A percentile compares a stretch with the other conserved stretches of the same genome.
These are phyloP conservation scores for Thelonectria olida DNA, from an alignment of 2,329 filamentous ascomycete genomes.

Conservation along the genomic window DNA sequence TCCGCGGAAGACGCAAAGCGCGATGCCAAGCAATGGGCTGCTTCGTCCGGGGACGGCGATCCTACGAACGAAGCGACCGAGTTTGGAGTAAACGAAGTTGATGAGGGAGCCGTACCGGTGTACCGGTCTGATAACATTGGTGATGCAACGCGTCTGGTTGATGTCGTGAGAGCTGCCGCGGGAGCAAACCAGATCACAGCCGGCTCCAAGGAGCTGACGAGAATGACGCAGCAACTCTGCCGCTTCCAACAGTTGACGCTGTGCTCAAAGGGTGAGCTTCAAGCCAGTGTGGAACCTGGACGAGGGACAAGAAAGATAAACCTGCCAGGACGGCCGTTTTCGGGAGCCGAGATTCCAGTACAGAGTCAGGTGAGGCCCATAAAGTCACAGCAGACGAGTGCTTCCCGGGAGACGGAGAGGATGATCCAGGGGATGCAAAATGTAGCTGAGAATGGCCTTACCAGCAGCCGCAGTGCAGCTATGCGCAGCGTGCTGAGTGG, in stretches of 20 bases:
- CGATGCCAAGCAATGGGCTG: constrained; percentile 4
- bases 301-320: neutral
- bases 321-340: neutral
- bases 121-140: neutral
- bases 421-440: constrained; percentile 16
- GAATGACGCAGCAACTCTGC: constrained; percentile 5
- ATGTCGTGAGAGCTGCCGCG: constrained; percentile 4
- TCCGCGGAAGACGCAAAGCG: neutral
- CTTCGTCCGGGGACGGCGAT: neutral
- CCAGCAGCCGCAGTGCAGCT: neutral
- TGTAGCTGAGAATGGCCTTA: no score
- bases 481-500: neutral
- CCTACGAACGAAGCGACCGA: neutral
- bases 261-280: neutral
- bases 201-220: constrained; percentile 4
- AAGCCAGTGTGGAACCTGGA: neutral
- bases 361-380: neutral
- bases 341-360: no score
- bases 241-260: constrained; percentile 2
- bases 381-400: constrained; percentile 22
- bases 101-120: neutral
- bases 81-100: no score
- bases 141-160: neutral
- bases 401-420: constrained; percentile 12
- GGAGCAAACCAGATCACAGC: constrained; percentile 6